Conservation (phyloP, 2,329 filamentous ascomycete genomes). For the Pezicula neosporulosa region DNA sequence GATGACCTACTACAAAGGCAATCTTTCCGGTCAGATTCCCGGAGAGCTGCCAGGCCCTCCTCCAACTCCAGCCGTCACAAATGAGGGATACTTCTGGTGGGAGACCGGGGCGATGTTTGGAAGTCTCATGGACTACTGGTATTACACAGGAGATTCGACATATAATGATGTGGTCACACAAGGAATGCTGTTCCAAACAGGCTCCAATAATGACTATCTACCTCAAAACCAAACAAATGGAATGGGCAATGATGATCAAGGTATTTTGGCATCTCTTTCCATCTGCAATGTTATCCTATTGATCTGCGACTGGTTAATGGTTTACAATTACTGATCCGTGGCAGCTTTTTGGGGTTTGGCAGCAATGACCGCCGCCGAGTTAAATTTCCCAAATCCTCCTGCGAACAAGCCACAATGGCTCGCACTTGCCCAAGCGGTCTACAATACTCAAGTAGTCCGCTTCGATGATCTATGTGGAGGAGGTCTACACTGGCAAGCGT, state of each 20-base stretch:
- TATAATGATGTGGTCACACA: slow-evolving; percentile 54
- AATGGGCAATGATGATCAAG: slow-evolving; percentile 65
- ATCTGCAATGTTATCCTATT: no score
- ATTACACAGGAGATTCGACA: slow-evolving; percentile 67
- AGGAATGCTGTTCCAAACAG: slow-evolving; percentile 70
- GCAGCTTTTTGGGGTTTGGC: slow-evolving; percentile 62
- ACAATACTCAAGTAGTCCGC: slow-evolving; percentile 70
- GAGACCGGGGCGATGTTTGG: slow-evolving; percentile 53
- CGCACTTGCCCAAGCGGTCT: slow-evolving; percentile 71
- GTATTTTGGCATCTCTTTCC: no score
- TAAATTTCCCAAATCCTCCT: slow-evolving; percentile 55
- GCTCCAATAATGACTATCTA: slow-evolving; percentile 70
- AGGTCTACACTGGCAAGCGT: slow-evolving; percentile 81
- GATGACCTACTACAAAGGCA: slow-evolving; percentile 47
- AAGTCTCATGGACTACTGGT: slow-evolving; percentile 76
- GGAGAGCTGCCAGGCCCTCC: slow-evolving; percentile 38
- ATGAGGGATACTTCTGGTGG: slow-evolving; percentile 21
- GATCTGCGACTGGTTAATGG: no score
- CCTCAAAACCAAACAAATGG: slow-evolving; percentile 60
- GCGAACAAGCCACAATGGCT: slow-evolving; percentile 58
- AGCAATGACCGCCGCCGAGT: slow-evolving; percentile 66
- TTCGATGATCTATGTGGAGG: slow-evolving; percentile 71
- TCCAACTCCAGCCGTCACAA: no score
- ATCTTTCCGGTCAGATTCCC: slow-evolving; percentile 41
- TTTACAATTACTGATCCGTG: no score